Evolutionary conservation across 129 eudicot genomes (phyloP).

Genomic region (Sambucus nigra): DNA sequence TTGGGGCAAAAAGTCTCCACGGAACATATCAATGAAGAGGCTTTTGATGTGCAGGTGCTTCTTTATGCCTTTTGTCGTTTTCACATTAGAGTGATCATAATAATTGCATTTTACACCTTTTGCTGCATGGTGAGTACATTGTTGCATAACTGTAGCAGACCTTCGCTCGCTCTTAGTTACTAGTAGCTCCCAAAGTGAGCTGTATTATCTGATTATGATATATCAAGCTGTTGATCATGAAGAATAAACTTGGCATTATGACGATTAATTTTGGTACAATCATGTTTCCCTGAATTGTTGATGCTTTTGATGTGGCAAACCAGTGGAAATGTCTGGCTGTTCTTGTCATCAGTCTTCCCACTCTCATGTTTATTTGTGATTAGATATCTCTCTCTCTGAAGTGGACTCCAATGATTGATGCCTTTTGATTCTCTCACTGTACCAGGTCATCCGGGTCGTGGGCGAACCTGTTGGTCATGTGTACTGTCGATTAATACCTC

Average conservation of each 20-base stretch:
- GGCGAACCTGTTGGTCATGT: slow-evolving; percentile 59
- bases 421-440: background rate
- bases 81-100: background rate
- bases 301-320: too few species aligned
- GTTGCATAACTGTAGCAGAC: background rate
- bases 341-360: background rate
- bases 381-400: background rate
- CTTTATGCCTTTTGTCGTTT: background rate
- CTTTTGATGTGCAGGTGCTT: slow-evolving; percentile 42
- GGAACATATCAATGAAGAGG: slow-evolving; percentile 21
- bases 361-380: background rate
- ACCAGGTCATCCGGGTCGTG: slow-evolving; percentile 60
- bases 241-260: background rate
- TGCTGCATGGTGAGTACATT: background rate
- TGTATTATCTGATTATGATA: background rate
- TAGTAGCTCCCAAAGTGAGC: background rate
- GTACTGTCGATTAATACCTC: slow-evolving; percentile 88
- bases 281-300: too few species aligned
- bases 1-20: slow-evolving; percentile 22
- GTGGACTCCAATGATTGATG: slow-evolving; percentile 1
- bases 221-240: background rate
- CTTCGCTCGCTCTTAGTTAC: background rate
- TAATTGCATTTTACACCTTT: background rate
- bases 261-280: background rate
- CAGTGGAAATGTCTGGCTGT: too few species aligned